phyloP scores from a whole-genome alignment of 192 early-diverging fungal genomes.

The Backusella mclennaniae region DNA sequence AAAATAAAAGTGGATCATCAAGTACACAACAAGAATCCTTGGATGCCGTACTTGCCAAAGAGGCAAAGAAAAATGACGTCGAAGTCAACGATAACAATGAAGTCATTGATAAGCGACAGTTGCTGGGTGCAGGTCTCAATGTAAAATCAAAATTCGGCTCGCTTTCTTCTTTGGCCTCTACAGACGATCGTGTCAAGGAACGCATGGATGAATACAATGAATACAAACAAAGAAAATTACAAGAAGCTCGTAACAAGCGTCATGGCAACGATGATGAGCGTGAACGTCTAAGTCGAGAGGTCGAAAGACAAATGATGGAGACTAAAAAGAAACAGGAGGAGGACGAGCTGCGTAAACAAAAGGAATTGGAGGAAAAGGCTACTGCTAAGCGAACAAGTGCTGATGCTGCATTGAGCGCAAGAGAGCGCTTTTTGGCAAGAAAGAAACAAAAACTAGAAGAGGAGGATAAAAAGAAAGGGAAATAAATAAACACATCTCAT shows the following conservation, averaged over 20 bases:
- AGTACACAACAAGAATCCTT: constrained; percentile 11
- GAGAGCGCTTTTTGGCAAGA: constrained; percentile 52
- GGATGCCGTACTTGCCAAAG: constrained; percentile 27
- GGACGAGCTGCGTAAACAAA: constrained; percentile 47
- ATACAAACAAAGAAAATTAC: constrained; percentile 45
- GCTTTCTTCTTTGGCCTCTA: constrained; percentile 13
- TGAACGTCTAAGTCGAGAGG: constrained; percentile 39
- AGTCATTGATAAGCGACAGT: constrained; percentile 72
- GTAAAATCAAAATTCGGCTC: constrained; percentile 41
- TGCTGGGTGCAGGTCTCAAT: constrained; percentile 73
- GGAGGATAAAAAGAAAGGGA: background rate
- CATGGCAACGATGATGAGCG: constrained; percentile 26
- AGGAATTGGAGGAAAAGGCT: constrained; percentile 42
- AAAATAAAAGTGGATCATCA: background rate
- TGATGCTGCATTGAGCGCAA: constrained; percentile 46
- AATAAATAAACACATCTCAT: background rate
- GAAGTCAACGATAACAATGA: constrained; percentile 68
- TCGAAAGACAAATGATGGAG: constrained; percentile 54
- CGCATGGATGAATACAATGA: constrained; percentile 40
- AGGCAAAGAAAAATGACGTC: constrained; percentile 45
- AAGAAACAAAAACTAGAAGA: constrained; percentile 37
- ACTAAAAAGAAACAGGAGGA: constrained; percentile 46
- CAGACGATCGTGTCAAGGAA: constrained; percentile 23
- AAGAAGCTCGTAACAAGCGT: constrained; percentile 33
- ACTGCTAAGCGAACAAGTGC: constrained; percentile 47